Evolutionary conservation across 1,284 basidiomycete genomes (phyloP).

Genomic region (Fistulina hepatica): DNA sequence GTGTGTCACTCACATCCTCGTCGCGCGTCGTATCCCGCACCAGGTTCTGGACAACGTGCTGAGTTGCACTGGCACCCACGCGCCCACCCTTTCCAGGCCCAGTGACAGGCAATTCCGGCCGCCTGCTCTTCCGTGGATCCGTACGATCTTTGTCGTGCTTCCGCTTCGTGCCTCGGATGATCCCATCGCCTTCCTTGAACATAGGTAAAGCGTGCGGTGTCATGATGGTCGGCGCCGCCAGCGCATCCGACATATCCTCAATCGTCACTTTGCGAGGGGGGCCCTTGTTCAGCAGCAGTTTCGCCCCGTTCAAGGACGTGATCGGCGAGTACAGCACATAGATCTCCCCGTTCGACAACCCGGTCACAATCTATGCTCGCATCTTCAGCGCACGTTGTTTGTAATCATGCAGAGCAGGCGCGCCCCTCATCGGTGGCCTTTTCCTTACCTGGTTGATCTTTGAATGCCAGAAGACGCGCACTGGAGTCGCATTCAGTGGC

Average conservation of each 20-base stretch:
- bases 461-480: conserved; percentile 89
- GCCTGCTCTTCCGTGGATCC: conserved; percentile 82
- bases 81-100: conserved; percentile 90
- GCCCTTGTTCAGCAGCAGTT: conserved; percentile 73
- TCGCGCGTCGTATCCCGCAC: conserved; percentile 81
- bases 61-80: conserved; percentile 90
- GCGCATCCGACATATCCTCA: conserved; percentile 76
- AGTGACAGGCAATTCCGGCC: conserved; percentile 84
- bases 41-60: conserved; percentile 89
- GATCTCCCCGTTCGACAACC: conserved; percentile 81
- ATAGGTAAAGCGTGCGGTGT: conserved; percentile 85
- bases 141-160: conserved; percentile 81
- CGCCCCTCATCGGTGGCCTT: too few species aligned
- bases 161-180: conserved; percentile 64
- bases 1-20: conserved; percentile 72
- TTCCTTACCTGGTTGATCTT: conserved; percentile 90
- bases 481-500: conserved; percentile 67
- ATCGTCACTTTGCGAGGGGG: conserved; percentile 62
- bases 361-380: conserved; percentile 60
- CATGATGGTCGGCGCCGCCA: conserved; percentile 74
- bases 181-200: conserved; percentile 73
- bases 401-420: conserved; percentile 9
- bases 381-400: conserved; percentile 7
- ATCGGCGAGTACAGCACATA: conserved; percentile 84
- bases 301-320: conserved; percentile 84